Conservation (phyloP, 306 rosid species). For the Astragalus glycyphyllos region DNA sequence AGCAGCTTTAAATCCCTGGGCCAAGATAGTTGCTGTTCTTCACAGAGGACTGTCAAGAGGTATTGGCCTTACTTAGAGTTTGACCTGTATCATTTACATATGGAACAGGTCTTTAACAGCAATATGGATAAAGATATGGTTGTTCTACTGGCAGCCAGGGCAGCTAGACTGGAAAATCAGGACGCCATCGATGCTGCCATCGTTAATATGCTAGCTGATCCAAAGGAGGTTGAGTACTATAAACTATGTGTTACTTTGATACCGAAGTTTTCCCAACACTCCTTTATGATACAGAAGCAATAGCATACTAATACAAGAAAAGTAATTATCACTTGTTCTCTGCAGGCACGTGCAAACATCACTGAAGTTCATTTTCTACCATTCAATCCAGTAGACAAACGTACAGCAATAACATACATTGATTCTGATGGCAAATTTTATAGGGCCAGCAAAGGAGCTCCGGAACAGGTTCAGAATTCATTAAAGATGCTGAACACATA, state of each 20-base stretch:
- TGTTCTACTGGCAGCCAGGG: slow-evolving; percentile 83
- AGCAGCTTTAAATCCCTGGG: too few species aligned
- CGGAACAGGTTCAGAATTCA: slow-evolving; percentile 70
- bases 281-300: slow-evolving; percentile 24
- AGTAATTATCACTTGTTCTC: slow-evolving; percentile 15
- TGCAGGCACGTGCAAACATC: slow-evolving; percentile 79
- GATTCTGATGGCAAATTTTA: slow-evolving; percentile 72
- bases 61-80: slow-evolving; percentile 31
- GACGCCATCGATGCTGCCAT: slow-evolving; percentile 89
- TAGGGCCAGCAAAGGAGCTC: slow-evolving; percentile 91
- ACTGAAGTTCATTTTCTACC: slow-evolving; percentile 89
- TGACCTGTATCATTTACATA: slow-evolving; percentile 15
- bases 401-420: slow-evolving; percentile 82
- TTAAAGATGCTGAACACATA: slow-evolving; percentile 4
- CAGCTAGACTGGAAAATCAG: slow-evolving; percentile 83
- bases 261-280: slow-evolving; percentile 17
- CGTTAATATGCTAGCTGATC: slow-evolving; percentile 82
- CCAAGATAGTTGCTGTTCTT: slow-evolving; percentile 30
- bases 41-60: slow-evolving; percentile 16
- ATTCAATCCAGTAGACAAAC: slow-evolving; percentile 90
- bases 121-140: slow-evolving; percentile 72
- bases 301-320: slow-evolving; percentile 29
- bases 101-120: slow-evolving; percentile 70
- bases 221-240: slow-evolving; percentile 67
- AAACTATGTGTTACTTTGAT: slow-evolving; percentile 7